These are phyloP conservation scores for Pseudomonodictys pantanalensis DNA, from an alignment of 495 filamentous ascomycete genomes.

Conservation along the genomic window DNA sequence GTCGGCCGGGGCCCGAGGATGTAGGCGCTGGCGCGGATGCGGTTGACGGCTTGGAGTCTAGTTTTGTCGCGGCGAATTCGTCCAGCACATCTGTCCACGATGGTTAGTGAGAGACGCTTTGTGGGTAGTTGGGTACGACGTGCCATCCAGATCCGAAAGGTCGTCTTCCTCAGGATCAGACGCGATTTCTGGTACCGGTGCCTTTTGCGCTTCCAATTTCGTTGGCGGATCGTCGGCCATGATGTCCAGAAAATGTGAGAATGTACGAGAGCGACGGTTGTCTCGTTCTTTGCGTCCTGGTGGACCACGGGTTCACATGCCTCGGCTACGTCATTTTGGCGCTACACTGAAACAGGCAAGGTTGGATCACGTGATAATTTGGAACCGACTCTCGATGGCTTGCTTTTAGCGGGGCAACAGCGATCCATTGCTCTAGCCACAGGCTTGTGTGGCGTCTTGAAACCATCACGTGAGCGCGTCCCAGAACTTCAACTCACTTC, in stretches of 20 bases:
- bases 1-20: constrained; percentile 45
- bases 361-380: too few species aligned
- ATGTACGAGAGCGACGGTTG: too few species aligned
- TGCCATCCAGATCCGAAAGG: constrained; percentile 88
- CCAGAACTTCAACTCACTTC: too few species aligned
- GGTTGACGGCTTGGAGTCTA: constrained; percentile 47
- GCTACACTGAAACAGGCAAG: too few species aligned
- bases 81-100: constrained; percentile 83
- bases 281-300: too few species aligned
- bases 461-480: too few species aligned
- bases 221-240: constrained; percentile 15
- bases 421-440: too few species aligned
- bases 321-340: too few species aligned
- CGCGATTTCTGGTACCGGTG: constrained; percentile 44
- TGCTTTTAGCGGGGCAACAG: too few species aligned
- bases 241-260: not conserved
- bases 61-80: constrained; percentile 66
- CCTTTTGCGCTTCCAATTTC: not conserved
- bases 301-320: too few species aligned
- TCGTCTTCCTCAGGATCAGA: constrained; percentile 82
- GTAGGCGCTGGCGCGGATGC: constrained; percentile 28
- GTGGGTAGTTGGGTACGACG: constrained; percentile 18
- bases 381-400: too few species aligned
- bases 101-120: not conserved
- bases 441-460: too few species aligned